Base-by-base conservation (phyloP, 176 grass and related monocot genomes). In the Phoenix dactylifera region DNA sequence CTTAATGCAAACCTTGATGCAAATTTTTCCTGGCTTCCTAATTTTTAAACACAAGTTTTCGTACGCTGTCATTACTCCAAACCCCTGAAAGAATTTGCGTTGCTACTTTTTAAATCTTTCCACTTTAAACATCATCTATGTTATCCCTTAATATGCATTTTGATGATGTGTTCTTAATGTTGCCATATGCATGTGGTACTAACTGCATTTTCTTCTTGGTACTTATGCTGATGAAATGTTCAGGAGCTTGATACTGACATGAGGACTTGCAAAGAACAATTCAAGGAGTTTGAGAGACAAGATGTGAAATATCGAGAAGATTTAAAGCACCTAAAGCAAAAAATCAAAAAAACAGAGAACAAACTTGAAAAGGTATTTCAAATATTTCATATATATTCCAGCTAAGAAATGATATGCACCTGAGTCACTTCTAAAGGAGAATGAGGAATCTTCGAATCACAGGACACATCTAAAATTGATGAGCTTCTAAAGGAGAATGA, bases 241-340 rank as follows among this genome's bases (percentile, higher is more conserved):
- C 65, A 98, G 87, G 81, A 83, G 24, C 81, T 98, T 60, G 93
- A 92, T 52, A 83, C 78, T 67, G 77, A 86, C 18, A 91, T 92
- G 87, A 88, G 83, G 72, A 29, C 56, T 12, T 98, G 93, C 75
- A 88, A 92, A 68, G 93, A 98, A 66, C 81, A 85, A 15, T 98
- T 90, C 72, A 98, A 98, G 64, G 84, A 82, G 69, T 88, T 85
- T 78, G 93, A 98, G 64, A 83, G 83, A 32, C 77, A 77, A 22
- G 87, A 98, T 70, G 84, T 98, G 67, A 90, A 91, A 65, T 64
- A 92, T 22, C 71, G 77, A 66, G 93, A 98, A 63, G 84, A 98
- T 84, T 60, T 88, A 49, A 98, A 98, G 19, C 93, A 98, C 78
- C 73, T 85, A 16, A 80, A 91, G 64, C 87, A 88, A 63, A 98